Evolutionary conservation across 306 rosid species (phyloP), one percentile per base, ranked within the genome.

Genomic region (Quercus dentata): DNA sequence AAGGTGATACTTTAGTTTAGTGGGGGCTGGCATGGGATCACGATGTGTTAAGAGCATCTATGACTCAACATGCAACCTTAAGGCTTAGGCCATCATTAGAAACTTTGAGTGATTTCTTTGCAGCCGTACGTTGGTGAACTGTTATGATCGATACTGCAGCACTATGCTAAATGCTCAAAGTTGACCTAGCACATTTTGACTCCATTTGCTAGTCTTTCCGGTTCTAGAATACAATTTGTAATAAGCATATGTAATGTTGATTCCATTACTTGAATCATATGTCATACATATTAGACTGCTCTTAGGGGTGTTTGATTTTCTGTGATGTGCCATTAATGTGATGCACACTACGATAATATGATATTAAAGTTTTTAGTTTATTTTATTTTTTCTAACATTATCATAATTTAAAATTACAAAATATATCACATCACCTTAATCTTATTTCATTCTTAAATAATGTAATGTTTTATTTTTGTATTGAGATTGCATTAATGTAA

Each of bases 261-360:
- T 31, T 31, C 15, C 15, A 1, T 4, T 5, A 13, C 6, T 1
- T 28, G 20, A 15, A 28, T 28, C 12, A 30, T 15, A 28, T 14
- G 19, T n/a, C 38, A 41, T 41, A 41, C 2, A 20, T 3, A 58
- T 58, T 58, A 11, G 15, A n/a, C 3, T 5, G 12, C 5, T 7
- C 2, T n/a, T 10, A 35, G 2, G 2, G 2, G 41, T 0, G 2
- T 6, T 35, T 6, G 41, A 0, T 35, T 35, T 0, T 6, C 0
- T 35, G 0, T 35, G 9, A 6, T 6, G 2, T 1, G 41, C 0
- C 41, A 0, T 6, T 6, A 35, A 35, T 35, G 41, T 6, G 41
- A 35, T 35, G 9, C 9, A 35, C 2, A 6, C 1, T 35, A 35
- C 41, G 41, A 35, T 35, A 35, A 35, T 35, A 0, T 35, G 9